These are phyloP conservation scores for Xylaria palmicola DNA, from an alignment of 495 filamentous ascomycete genomes.

Conservation along the genomic window DNA sequence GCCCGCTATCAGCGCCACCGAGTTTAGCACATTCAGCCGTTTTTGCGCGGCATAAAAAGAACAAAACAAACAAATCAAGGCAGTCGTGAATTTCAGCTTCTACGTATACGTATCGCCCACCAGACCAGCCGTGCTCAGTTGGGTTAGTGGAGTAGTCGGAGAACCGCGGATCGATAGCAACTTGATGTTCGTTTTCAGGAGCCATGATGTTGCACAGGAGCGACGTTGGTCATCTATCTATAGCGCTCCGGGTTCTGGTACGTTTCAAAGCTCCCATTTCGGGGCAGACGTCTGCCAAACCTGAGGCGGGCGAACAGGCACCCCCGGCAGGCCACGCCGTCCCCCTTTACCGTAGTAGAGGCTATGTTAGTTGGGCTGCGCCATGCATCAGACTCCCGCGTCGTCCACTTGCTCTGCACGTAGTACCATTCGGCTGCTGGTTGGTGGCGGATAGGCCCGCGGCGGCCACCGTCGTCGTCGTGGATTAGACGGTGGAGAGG, in stretches of 20 bases:
- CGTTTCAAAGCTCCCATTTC: conserved; percentile 10
- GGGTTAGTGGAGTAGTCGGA: conserved; percentile 10
- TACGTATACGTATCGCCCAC: too few species aligned
- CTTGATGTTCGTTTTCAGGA: conserved; percentile 7
- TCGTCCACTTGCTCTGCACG: neutral
- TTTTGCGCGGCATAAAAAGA: neutral
- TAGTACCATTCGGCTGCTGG: conserved; percentile 6
- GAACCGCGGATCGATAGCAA: conserved; percentile 9
- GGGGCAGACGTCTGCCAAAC: conserved; percentile 4
- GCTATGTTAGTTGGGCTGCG: conserved; percentile 4
- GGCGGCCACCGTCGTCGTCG: neutral
- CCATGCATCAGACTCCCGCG: neutral
- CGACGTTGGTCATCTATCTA: conserved; percentile 9
- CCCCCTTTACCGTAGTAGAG: conserved; percentile 1
- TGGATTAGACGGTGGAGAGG: conserved; percentile 2
- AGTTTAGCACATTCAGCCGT: conserved; percentile 11
- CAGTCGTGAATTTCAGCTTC: conserved; percentile 1
- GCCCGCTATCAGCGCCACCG: conserved; percentile 5
- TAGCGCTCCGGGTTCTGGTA: conserved; percentile 13
- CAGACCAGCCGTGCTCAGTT: neutral
- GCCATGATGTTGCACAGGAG: conserved; percentile 10
- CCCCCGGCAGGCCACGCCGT: conserved; percentile 8
- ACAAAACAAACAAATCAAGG: neutral
- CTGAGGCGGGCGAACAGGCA: conserved; percentile 7
- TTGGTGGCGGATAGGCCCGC: neutral